Percentiles rank a stretch among this genome's conserved stretches.
Conservation (phyloP, 73 alveolate species). For the Urostyla sp. region DNA sequence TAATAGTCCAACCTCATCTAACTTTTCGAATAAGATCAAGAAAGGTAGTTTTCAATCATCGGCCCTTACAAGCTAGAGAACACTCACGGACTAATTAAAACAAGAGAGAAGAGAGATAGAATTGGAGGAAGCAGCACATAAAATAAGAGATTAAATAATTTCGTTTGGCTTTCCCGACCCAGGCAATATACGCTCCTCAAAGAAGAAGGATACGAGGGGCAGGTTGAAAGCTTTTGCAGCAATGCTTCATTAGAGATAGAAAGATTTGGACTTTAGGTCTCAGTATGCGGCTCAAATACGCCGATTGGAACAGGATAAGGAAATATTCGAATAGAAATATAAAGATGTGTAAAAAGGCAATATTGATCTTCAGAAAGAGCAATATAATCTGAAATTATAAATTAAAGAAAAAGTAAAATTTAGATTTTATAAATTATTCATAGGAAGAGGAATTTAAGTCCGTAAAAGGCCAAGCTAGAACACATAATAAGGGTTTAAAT, state of each 20-base stretch:
- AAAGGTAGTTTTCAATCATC: too few relatives aligned
- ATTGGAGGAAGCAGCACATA: neutral
- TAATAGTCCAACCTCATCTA: too few relatives aligned
- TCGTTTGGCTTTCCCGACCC: slow-evolving; percentile 61
- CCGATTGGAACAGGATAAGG: slow-evolving; percentile 19
- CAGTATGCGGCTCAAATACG: neutral
- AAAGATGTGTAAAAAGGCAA: neutral
- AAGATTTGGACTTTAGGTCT: slow-evolving; percentile 36
- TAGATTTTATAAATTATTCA: neutral
- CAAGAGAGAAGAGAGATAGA: neutral
- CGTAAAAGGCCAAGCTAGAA: too few relatives aligned
- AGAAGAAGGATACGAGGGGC: slow-evolving; percentile 33
- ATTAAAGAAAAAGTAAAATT: slow-evolving; percentile 14
- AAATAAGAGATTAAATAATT: neutral
- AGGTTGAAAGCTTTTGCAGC: slow-evolving; percentile 48
- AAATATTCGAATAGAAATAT: slow-evolving; percentile 24
- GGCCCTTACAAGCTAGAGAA: neutral
- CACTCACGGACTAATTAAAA: neutral
- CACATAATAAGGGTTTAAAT: slow-evolving; percentile 12
- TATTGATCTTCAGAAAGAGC: slow-evolving; percentile 16
- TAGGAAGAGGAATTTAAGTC: neutral
- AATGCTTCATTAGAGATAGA: slow-evolving; percentile 49
- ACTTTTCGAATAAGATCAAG: too few relatives aligned
- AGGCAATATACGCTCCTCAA: slow-evolving; percentile 48
- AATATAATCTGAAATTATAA: slow-evolving; percentile 12